Base-by-base conservation (phyloP, 495 filamentous ascomycete genomes). In the Stereocaulon alpinum region DNA sequence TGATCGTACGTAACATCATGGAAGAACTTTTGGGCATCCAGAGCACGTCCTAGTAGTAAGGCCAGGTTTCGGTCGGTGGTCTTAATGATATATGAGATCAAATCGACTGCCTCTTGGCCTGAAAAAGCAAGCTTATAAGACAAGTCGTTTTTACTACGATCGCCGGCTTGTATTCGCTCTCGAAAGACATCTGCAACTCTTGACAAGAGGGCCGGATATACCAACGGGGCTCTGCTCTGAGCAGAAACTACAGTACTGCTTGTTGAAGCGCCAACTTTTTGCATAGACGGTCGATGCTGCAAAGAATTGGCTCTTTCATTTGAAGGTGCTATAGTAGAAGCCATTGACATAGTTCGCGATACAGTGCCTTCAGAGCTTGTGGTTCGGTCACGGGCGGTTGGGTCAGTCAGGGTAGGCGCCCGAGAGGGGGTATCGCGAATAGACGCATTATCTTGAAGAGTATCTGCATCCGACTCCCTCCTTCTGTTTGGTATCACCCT, bases 1-100 rank as follows among this genome's bases (percentile, higher is more conserved):
- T 99, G 94, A 61, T 95, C 91, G 71, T 99, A 99, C 4, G 91
- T 96, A 43, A 97, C 94, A 80, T 99, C 94, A 71, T 97, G 94
- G 70, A 99, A 99, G 71, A 97, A 96, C 71, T 97, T 99, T 72
- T 99, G 94, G 44, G 94, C 94, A 74, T 99, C 94, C 47, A 99
- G 75, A 58, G 91, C 88, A 63, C 94, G 81, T 48, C 94, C 94
- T n/a, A 99, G 72, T 12, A 99, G 82, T 57, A 99, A 75, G 43
- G 94, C 93, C 63, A 99, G 75, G 67, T 96, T 99, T 53, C 94
- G 83, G 71, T 99, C 94, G 12, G 86, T 95, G 0, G 94, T 99
- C 70, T 92, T 87, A 69, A 97, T 96, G 64, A 97, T 97, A 66
- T 87, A 89, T 3, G 86, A 84, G 54, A 99, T 89, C 63, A 96